Evolutionary conservation across 202 grass and related monocot genomes (phyloP), one percentile per base, ranked within the genome.

Genomic region (Zizania palustris): DNA sequence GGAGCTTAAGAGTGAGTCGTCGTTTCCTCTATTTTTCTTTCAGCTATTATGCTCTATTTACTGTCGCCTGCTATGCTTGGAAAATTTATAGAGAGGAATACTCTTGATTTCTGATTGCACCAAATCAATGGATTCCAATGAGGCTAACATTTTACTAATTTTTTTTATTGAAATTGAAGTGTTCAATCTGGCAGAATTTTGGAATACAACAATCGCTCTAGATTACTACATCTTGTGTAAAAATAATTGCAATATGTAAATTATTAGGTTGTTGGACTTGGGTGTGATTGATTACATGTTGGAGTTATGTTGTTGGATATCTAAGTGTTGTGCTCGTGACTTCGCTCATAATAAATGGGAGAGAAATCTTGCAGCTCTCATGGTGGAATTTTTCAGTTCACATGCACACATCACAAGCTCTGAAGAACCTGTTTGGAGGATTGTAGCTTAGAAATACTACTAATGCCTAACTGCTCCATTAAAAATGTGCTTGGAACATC

Each of bases 1-100:
- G 76, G 88, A 88, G 45, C 84, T 97, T 60, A 85, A 86, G 69
- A 86, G 90, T 93, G 67, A 91, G 93, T 86, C 14, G 8, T 59
- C 28, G 28, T 28, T 65, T 45, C 2, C 53, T 11, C 9, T 68
- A 7, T 19, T 11, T 65, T 57, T 50, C 28, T 11, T 41, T 36
- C 37, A 63, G 11, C n/a, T 28, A 54, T 10, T 74, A 4, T 79
- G 38, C 50, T 72, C 35, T 28, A 3, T 44, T 65, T 58, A 3
- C 59, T 5, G 15, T 43, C 28, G 0, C 22, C n/a, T 1, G 11
- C 1, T 68, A 3, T 43, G 16, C 48, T n/a, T 36, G 76, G 3
- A 54, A 62, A 20, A 41, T 59, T 49, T 18, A 4, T 46, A 4
- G 0, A 28, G 22, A 28, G 14, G 28, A 67, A 37, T 45, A 15